Conservation (phyloP, 2,329 filamentous ascomycete genomes). For the Blastomyces gilchristii region DNA sequence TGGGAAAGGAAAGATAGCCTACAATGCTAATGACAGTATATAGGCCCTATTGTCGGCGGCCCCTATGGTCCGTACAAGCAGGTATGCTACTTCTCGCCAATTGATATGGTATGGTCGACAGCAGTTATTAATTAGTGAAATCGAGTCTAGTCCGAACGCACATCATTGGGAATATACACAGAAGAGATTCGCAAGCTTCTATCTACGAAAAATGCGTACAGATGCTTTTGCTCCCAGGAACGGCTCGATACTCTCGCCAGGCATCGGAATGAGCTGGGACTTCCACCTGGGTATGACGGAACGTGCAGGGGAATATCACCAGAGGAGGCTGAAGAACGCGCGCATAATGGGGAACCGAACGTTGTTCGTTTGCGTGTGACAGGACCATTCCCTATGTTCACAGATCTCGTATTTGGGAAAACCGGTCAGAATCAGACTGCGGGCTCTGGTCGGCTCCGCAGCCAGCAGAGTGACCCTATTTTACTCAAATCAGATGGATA, state of each 20-base stretch:
- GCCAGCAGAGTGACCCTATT: constrained; percentile 66
- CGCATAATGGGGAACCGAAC: constrained; percentile 57
- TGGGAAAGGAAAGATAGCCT: neutral
- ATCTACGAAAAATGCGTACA: constrained; percentile 64
- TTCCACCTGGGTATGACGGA: constrained; percentile 56
- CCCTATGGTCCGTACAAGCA: constrained; percentile 78
- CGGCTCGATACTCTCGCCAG: constrained; percentile 58
- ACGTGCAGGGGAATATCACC: constrained; percentile 59
- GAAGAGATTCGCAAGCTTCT: constrained; percentile 61
- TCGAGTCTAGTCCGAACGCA: constrained; percentile 59
- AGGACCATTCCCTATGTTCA: constrained; percentile 52
- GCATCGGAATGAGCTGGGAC: constrained; percentile 49
- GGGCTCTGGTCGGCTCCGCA: constrained; percentile 28
- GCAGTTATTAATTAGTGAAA: neutral
- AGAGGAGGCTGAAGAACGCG: constrained; percentile 60
- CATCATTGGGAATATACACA: constrained; percentile 52
- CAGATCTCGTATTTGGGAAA: constrained; percentile 69
- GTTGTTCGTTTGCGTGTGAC: constrained; percentile 67
- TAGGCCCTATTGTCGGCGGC: constrained; percentile 70
- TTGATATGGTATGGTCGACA: neutral
- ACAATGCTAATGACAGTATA: constrained; percentile 9
- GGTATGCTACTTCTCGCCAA: constrained; percentile 36
- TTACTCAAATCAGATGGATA: constrained; percentile 83
- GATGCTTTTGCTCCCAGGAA: constrained; percentile 78
- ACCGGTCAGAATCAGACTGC: constrained; percentile 38